Base-by-base conservation (phyloP, 495 filamentous ascomycete species). In the Hypoxylon cercidicola region DNA sequence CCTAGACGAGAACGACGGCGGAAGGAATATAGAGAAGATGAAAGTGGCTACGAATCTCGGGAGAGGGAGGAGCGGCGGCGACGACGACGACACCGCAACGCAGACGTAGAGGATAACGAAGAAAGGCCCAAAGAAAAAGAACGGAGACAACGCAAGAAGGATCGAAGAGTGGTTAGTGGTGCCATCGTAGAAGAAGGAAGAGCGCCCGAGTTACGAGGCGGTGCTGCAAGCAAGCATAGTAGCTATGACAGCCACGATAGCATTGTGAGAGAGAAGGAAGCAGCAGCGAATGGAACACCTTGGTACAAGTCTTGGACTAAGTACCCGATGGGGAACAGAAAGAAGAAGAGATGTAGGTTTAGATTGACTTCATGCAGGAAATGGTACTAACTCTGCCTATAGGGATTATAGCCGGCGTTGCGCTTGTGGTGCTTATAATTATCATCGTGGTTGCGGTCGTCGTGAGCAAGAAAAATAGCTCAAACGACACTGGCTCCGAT, bases 361-460 rank as follows among this genome's bases (percentile, higher is more conserved):
- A 12, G 30, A 25, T 0, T n/a, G 19, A 50, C 13, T 23, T n/a
- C 34, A 28, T 25, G 16, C 12, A 11, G 13, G 13, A 11, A 11
- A 37, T 12, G n/a, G 32, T 32, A 55, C 64, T 76, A 49, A 75
- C 70, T 35, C n/a, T 12, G 25, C 55, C 15, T n/a, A 62, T 73
- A 82, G 84, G 78, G 77, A 82, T 88, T 21, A 75, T 84, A 41
- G 74, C 82, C 15, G 83, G 79, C 5, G 57, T 82, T 6, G 76
- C 82, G 3, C 62, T 88, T 3, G 69, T 92, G 2, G 40, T 93
- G 15, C 61, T 93, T 7, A 78, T 92, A 13, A 88, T 97, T 44
- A 82, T 92, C 50, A 90, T 96, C 44, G 85, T 84, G 0, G 87
- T 93, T 44, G 93, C 87, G 0, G 82, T 94, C 4, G 81, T 90